A percentile compares a stretch with the other conserved stretches of the same genome.
Conservation (phyloP, 2,329 filamentous ascomycete genomes). For the Aureobasidium namibiae region DNA sequence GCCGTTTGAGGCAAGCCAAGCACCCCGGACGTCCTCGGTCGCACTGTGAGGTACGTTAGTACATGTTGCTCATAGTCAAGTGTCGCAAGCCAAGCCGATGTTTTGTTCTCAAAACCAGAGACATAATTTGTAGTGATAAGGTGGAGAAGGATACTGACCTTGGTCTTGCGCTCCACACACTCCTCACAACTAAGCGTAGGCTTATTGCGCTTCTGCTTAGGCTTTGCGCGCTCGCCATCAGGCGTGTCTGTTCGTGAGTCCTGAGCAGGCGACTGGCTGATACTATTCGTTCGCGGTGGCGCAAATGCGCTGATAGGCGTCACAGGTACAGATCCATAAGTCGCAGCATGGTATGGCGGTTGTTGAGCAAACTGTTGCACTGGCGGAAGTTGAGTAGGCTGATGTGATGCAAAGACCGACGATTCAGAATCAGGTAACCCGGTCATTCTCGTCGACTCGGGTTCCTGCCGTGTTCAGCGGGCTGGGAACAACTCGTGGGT, state of each 20-base stretch:
- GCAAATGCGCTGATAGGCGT: constrained; percentile 10
- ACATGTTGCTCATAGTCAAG: constrained; percentile 4
- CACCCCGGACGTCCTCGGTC: constrained; percentile 58
- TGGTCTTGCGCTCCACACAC: constrained; percentile 76
- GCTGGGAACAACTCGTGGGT: not conserved
- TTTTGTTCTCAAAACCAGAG: not conserved
- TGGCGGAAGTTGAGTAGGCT: not conserved
- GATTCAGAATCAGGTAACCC: not conserved
- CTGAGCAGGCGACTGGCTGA: not conserved
- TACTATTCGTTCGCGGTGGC: not conserved
- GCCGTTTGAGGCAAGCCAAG: constrained; percentile 60
- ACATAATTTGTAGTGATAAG: not conserved
- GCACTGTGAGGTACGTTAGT: constrained; percentile 44
- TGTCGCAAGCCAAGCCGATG: not conserved
- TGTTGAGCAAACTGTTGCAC: constrained; percentile 4
- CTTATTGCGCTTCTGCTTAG: constrained; percentile 75
- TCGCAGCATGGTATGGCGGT: not conserved
- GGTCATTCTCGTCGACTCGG: constrained; percentile 1
- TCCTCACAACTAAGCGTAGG: constrained; percentile 71
- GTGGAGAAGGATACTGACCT: constrained; percentile 41
- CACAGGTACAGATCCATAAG: constrained; percentile 5
- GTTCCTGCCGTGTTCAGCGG: constrained; percentile 1
- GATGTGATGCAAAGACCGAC: not conserved
- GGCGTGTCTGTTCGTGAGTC: not conserved
- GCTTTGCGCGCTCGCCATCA: constrained; percentile 16